Conservation (phyloP, 176 grass and related monocot species). For the Hordeum vulgare region MorexV3_pseudomolecules_assembly NC_058519.1:566927465-566927964, state of each 20-base stretch:
- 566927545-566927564: conserved; percentile 8
- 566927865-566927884: conserved; percentile 65
- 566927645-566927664: conserved; percentile 50
- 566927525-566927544: conserved; percentile 6
- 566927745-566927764: conserved; percentile 44
- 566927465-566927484: conserved; percentile 35
- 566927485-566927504: conserved; percentile 10
- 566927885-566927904: conserved; percentile 34
- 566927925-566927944: neutral
- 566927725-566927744: conserved; percentile 68
- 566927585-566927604: conserved; percentile 64
- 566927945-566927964: neutral
- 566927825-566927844: conserved; percentile 46
- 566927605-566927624: conserved; percentile 60
- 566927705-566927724: conserved; percentile 54
- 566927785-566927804: conserved; percentile 37
- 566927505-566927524: neutral
- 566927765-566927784: conserved; percentile 55
- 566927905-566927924: conserved; percentile 1
- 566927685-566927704: conserved; percentile 61
- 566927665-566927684: conserved; percentile 25
- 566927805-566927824: conserved; percentile 22
- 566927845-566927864: conserved; percentile 60
- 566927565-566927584: conserved; percentile 1
- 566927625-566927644: conserved; percentile 64